A percentile compares a stretch with the other conserved stretches of the same genome.
phyloP scores from a whole-genome alignment of 345 rosid species.

The Gossypium rotundifolium region DNA sequence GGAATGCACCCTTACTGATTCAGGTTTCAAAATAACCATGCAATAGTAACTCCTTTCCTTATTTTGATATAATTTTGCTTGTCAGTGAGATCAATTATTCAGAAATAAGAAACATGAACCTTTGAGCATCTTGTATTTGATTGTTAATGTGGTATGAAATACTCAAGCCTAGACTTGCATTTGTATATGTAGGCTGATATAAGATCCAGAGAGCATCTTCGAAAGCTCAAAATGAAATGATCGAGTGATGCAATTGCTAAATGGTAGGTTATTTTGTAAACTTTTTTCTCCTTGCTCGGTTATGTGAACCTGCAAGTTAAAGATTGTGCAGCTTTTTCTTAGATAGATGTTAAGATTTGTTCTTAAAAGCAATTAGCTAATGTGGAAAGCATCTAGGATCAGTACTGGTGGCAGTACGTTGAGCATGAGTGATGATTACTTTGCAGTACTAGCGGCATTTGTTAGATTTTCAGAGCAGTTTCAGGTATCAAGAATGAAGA shows the following conservation, averaged over 20 bases:
- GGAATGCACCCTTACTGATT: neutral
- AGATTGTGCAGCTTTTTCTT: neutral
- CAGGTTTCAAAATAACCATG: neutral
- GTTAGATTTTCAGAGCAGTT: neutral
- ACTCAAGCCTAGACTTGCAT: conserved; percentile 1
- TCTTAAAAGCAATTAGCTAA: neutral
- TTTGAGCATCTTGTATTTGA: neutral
- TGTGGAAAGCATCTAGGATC: neutral
- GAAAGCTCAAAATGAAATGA: conserved; percentile 29
- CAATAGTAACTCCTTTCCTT: neutral
- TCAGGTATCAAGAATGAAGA: neutral
- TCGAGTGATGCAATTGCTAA: conserved; percentile 16
- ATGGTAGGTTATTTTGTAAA: conserved; percentile 12
- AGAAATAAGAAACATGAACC: neutral
- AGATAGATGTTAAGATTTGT: neutral
- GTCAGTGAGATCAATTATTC: neutral
- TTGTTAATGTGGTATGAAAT: neutral
- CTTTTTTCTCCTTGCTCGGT: neutral
- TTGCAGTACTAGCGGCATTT: neutral
- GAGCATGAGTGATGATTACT: neutral
- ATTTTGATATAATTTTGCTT: neutral
- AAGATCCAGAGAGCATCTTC: conserved; percentile 63
- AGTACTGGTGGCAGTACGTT: neutral
- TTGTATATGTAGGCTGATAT: conserved; percentile 58
- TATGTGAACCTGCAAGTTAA: neutral